Conservation (phyloP, 1,139 yeast species). For the Sugiyamaella japonica region DNA sequence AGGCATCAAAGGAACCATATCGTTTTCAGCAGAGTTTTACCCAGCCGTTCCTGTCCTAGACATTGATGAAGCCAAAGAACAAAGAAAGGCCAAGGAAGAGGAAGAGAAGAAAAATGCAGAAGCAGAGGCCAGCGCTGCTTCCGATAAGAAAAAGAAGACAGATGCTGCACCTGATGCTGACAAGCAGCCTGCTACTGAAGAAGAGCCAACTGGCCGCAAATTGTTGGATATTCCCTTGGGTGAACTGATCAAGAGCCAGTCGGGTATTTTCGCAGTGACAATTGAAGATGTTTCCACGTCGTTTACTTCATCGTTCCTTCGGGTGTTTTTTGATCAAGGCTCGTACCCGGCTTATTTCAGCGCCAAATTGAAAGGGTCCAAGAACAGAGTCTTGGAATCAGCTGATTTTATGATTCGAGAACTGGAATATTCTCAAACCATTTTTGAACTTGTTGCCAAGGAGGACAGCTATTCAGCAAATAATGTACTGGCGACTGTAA, state of each 20-base stretch:
- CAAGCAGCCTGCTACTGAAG: constrained; percentile 27
- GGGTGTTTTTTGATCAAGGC: constrained; percentile 71
- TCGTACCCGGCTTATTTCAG: constrained; percentile 63
- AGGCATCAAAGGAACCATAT: constrained; percentile 78
- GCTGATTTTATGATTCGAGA: constrained; percentile 78
- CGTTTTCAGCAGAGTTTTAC: constrained; percentile 74
- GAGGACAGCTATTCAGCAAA: constrained; percentile 52
- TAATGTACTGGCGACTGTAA: constrained; percentile 60
- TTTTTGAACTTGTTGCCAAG: constrained; percentile 58
- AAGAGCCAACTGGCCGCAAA: constrained; percentile 50
- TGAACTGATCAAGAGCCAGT: constrained; percentile 55
- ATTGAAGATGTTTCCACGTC: constrained; percentile 48
- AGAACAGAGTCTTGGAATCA: constrained; percentile 52
- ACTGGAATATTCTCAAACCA: constrained; percentile 67
- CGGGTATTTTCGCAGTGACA: constrained; percentile 77
- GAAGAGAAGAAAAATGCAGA: constrained; percentile 34
- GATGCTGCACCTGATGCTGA: too few species aligned
- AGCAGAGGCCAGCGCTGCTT: constrained; percentile 21
- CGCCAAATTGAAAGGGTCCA: constrained; percentile 47
- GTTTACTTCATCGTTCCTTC: constrained; percentile 59
- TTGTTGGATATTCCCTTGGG: constrained; percentile 51
- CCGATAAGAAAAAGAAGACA: constrained; percentile 18
- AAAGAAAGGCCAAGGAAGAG: constrained; percentile 41
- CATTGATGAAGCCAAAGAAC: constrained; percentile 67
- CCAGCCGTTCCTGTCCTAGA: constrained; percentile 78